A percentile compares a stretch with the other conserved stretches of the same genome.
phyloP scores from a whole-genome alignment of 805 yeast species.

The Candida endomychidarum region DNA sequence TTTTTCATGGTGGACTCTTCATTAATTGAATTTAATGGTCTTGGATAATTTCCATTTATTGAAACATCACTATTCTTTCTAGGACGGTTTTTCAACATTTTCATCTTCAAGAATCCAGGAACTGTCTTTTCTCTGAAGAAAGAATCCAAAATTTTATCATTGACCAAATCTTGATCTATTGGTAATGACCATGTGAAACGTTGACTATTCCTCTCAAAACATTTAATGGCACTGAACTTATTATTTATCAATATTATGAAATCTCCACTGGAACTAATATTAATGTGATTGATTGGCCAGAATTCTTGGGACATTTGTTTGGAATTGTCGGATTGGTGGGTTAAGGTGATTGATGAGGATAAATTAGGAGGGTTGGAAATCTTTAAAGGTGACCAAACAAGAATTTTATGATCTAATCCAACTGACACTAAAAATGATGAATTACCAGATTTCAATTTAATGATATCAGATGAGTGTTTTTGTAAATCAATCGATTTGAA shows the following conservation, averaged over 20 bases:
- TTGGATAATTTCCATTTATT: slow-evolving; percentile 36
- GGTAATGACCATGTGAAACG: slow-evolving; percentile 58
- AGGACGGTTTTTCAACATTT: slow-evolving; percentile 19
- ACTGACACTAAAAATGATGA: slow-evolving; percentile 66
- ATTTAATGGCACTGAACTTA: slow-evolving; percentile 50
- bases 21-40: slow-evolving; percentile 8
- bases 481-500: slow-evolving; percentile 34
- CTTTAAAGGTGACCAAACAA: slow-evolving; percentile 70
- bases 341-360: slow-evolving; percentile 28
- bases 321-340: not conserved
- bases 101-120: slow-evolving; percentile 44
- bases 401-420: slow-evolving; percentile 70
- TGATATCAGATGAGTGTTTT: slow-evolving; percentile 60
- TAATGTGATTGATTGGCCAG: slow-evolving; percentile 63
- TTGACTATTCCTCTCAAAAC: slow-evolving; percentile 58
- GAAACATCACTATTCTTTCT: slow-evolving; percentile 39
- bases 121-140: slow-evolving; percentile 60
- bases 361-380: slow-evolving; percentile 24
- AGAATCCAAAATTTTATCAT: slow-evolving; percentile 48
- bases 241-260: slow-evolving; percentile 55
- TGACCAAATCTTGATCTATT: slow-evolving; percentile 18
- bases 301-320: slow-evolving; percentile 28
- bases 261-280: slow-evolving; percentile 59
- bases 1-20: slow-evolving; percentile 1
- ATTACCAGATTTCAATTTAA: slow-evolving; percentile 57